Percentiles rank a stretch among this genome's conserved stretches.
Conservation (phyloP, 371 early-diverging fungal genomes). For the Cladochytrium tenue region DNA sequence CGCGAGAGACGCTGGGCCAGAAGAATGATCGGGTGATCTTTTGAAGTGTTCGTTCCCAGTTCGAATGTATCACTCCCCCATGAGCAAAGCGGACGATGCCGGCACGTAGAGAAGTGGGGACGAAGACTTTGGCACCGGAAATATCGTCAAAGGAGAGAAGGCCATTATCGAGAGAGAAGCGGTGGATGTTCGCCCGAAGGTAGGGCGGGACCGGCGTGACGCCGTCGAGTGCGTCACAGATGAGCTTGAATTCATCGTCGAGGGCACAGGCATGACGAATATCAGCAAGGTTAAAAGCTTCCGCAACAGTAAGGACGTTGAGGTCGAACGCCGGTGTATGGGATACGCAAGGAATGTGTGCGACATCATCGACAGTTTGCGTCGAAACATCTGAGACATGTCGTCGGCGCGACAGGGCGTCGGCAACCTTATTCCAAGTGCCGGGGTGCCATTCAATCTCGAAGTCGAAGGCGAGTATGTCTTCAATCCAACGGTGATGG, state of each 20-base stretch:
- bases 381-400: background rate
- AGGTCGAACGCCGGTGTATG: background rate
- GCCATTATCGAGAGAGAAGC: conserved; percentile 6
- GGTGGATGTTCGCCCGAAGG: conserved; percentile 1
- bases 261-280: background rate
- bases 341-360: background rate
- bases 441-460: conserved; percentile 12
- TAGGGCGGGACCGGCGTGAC: background rate
- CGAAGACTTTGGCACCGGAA: conserved; percentile 2
- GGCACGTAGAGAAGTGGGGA: conserved; percentile 6
- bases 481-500: conserved; percentile 16
- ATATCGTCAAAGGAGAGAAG: conserved; percentile 12
- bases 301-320: background rate
- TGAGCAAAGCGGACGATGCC: conserved; percentile 10
- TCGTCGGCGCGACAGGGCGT: conserved; percentile 2
- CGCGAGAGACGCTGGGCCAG: conserved; percentile 19
- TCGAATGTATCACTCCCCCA: conserved; percentile 10
- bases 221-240: conserved; percentile 2
- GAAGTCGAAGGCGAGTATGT: conserved; percentile 11
- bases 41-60: conserved; percentile 16
- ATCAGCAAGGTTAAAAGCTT: conserved; percentile 1
- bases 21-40: conserved; percentile 13
- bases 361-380: background rate
- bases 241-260: conserved; percentile 7
- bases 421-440: conserved; percentile 9